Base-by-base conservation (phyloP, 2,329 filamentous ascomycete species). In the Thielaviopsis punctulata region DNA sequence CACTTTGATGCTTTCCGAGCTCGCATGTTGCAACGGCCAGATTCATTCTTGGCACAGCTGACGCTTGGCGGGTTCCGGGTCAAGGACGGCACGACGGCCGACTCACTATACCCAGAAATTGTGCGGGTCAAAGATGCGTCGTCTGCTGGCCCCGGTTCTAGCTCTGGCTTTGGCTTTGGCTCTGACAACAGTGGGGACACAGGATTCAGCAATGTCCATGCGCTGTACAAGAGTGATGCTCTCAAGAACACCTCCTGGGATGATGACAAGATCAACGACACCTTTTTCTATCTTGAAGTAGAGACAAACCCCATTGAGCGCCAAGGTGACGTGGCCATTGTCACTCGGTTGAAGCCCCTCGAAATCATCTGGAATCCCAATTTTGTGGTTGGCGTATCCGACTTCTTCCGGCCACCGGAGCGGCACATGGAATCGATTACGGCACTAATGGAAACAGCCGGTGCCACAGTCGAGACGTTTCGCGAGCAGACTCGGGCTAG, bases 381-480 rank as follows among this genome's bases (percentile, higher is more conserved):
- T 57, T 93, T 96, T 59, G 75, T 96, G 0, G 80, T 95, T 5
- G 89, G 92, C 48, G 80, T 96, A 39, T 86, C 83, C 51, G 87
- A 88, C 59, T 99, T 98, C 69, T 98, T 99, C 71, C 84, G 90
- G 57, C 92, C 92, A 0, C 93, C 92, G 0, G 89, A 95, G 64
- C 77, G 89, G 49, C 93, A 98, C 63, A 95, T 98, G 89, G 92
- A 98, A 63, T 98, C 92, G 9, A 95, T 99, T 59, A 84, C 81
- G 12, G 93, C 92, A 1, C 73, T 99, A 52, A 86, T 99, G 80
- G 93, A 98, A 65, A 87, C 84, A 46, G 92, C 92, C 4, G 89
- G 92, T 22, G 90, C 90, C 1, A 98, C 92, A 0, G 90, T 98
- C 0, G 90, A 98, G 66, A 90, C 89, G 7, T 73, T 98, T 54